Conservation (phyloP, 495 filamentous ascomycete species). For the Penicillium bovifimosum region DNA sequence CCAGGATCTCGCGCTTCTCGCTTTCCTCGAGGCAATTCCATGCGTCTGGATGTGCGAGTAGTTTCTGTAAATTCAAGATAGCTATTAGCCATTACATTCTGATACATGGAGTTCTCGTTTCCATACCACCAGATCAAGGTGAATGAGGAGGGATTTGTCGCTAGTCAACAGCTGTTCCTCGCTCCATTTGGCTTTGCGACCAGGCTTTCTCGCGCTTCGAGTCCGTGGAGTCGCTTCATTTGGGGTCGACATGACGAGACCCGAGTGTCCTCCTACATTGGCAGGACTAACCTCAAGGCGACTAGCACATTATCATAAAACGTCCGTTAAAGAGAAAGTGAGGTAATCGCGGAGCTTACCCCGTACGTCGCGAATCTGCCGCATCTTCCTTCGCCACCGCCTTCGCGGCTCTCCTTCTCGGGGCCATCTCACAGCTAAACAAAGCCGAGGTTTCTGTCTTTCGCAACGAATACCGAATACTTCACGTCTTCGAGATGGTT, state of each 20-base stretch:
- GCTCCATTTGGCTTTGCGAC: conserved; percentile 34
- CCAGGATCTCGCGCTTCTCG: conserved; percentile 52
- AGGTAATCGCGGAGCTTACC: conserved; percentile 16
- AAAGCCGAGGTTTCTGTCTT: conserved; percentile 6
- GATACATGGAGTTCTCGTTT: neutral
- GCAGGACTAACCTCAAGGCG: conserved; percentile 10
- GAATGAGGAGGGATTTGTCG: conserved; percentile 47
- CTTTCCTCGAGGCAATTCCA: conserved; percentile 53
- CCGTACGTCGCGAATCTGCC: conserved; percentile 27
- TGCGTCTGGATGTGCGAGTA: conserved; percentile 50
- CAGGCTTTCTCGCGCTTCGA: conserved; percentile 27
- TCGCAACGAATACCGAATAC: neutral
- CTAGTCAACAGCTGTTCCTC: conserved; percentile 52
- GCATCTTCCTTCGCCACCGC: conserved; percentile 23
- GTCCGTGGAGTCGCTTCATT: conserved; percentile 13
- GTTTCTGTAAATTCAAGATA: conserved; percentile 35
- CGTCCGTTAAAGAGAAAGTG: neutral
- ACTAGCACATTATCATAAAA: conserved; percentile 19
- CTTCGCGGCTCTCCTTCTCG: conserved; percentile 15
- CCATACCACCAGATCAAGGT: conserved; percentile 55
- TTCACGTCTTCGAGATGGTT: conserved; percentile 59
- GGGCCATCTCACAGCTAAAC: conserved; percentile 31
- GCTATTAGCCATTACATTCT: conserved; percentile 2
- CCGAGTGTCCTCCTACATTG: conserved; percentile 19
- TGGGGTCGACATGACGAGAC: conserved; percentile 15